Percentiles rank a stretch among this genome's conserved stretches.
Evolutionary conservation across 805 yeast species (phyloP).

Genomic region (Lipomyces orientalis): DNA sequence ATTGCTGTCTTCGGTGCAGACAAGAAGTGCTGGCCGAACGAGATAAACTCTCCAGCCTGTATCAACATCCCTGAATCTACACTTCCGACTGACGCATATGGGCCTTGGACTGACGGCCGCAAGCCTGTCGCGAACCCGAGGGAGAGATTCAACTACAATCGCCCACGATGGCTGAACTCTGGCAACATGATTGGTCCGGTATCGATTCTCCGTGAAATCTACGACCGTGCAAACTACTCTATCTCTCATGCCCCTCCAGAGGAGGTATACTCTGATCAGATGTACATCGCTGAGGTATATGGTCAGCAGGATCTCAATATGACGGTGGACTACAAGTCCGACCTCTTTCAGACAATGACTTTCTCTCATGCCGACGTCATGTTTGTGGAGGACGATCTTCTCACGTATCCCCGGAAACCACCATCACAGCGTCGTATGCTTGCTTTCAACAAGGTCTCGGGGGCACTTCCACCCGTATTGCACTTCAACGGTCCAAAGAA

Average conservation of each 20-base stretch:
- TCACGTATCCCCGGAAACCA: conserved; percentile 29
- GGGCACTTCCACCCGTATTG: conserved; percentile 28
- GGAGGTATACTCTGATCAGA: conserved; percentile 35
- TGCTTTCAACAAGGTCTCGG: conserved; percentile 35
- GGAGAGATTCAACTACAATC: conserved; percentile 15
- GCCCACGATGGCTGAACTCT: conserved; percentile 38
- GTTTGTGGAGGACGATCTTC: conserved; percentile 30
- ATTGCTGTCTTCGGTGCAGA: conserved; percentile 26
- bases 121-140: conserved; percentile 11
- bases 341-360: conserved; percentile 37
- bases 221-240: conserved; percentile 30
- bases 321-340: conserved; percentile 32
- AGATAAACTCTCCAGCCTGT: conserved; percentile 31
- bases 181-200: conserved; percentile 38
- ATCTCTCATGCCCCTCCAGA: conserved; percentile 29
- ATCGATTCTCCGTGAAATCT: conserved; percentile 25
- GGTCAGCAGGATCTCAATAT: conserved; percentile 32
- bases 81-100: conserved; percentile 31
- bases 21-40: conserved; percentile 30
- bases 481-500: conserved; percentile 38
- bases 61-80: conserved; percentile 32
- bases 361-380: conserved; percentile 34
- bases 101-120: conserved; percentile 32
- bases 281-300: conserved; percentile 35
- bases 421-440: conserved; percentile 21